Base-by-base conservation (phyloP, 441 rosid genomes). In the Arabidopsis hybrid region DNA sequence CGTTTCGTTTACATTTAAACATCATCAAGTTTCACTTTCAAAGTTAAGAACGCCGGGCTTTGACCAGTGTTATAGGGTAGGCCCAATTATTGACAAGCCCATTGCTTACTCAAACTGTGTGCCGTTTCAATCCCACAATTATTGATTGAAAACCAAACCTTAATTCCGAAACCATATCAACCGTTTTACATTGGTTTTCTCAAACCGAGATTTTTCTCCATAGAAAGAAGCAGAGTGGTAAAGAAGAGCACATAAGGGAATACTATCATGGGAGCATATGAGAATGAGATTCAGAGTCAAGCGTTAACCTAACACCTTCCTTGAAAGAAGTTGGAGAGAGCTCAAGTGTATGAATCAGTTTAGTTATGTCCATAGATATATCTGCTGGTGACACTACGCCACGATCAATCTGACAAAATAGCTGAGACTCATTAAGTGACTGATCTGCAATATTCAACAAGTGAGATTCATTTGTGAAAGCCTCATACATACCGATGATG, bases 351-450 rank as follows among this genome's bases (percentile, higher is more conserved):
- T 82, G 82, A 73, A 90, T 80, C 82, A 93, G 81, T 62, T 86
- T 91, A 13, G 85, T 80, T 59, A 89, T 81, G 69, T 91, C 93
- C 96, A 91, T 91, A 16, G 97, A 90, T 75, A 91, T 94, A 73
- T 91, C 98, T 45, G 95, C 84, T 12, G 98, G 98, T 31, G 97
- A 91, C 59, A 16, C 57, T 32, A 91, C 87, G 3, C 97, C 97
- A 2, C 95, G 89, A 64, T 91, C 89, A 65, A 88, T 85, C 97
- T 88, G 81, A 43, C 63, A 78, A 69, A 68, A 29, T 45, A 66
- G 45, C 8, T 38, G 26, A 21, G 26, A 21, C 26, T 21, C 26
- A 21, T 40, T 50, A 8, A 66, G 21, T 50, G 39, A 50, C 39
- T 47, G 8, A 31, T 31, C 32, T 31, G 32, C 32, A 47, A 5